Percentiles rank a stretch among this genome's conserved stretches.
phyloP scores from a whole-genome alignment of 768 basidiomycete genomes.

The Suillus occidentalis region DNA sequence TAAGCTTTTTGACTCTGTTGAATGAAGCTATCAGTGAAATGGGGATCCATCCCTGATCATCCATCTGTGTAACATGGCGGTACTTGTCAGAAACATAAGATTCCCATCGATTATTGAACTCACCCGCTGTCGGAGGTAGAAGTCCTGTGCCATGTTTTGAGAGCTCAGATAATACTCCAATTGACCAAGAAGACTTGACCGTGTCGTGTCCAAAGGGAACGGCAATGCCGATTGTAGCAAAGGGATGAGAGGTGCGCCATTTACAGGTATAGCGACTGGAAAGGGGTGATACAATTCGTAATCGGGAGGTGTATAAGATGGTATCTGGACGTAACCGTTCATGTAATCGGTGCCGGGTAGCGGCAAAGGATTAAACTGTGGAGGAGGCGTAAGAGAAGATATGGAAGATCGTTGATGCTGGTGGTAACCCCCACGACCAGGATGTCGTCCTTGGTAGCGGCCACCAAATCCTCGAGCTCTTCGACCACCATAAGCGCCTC shows the following conservation, averaged over 20 bases:
- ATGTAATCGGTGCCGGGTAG: conserved; percentile 21
- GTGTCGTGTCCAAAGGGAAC: conserved; percentile 63
- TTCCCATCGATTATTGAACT: conserved; percentile 26
- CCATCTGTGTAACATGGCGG: conserved; percentile 63
- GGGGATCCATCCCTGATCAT: conserved; percentile 83
- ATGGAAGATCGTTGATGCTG: conserved; percentile 35
- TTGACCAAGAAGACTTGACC: conserved; percentile 74
- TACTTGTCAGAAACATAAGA: conserved; percentile 1
- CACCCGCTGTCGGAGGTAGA: conserved; percentile 77
- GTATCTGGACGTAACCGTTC: conserved; percentile 29
- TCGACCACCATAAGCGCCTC: conserved; percentile 31
- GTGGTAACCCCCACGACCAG: conserved; percentile 36
- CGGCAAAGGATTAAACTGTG: conserved; percentile 33
- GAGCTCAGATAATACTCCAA: conserved; percentile 91
- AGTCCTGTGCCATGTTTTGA: conserved; percentile 87
- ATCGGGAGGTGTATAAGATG: conserved; percentile 32
- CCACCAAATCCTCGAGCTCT: conserved; percentile 41
- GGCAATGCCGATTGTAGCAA: conserved; percentile 45
- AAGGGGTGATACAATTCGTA: conserved; percentile 28
- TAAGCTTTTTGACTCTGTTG: conserved; percentile 75
- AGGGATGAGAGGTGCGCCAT: conserved; percentile 36
- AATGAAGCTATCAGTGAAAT: conserved; percentile 83
- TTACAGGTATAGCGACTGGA: conserved; percentile 22
- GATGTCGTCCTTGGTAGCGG: conserved; percentile 36
- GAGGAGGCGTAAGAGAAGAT: conserved; percentile 28